Percentiles rank a stretch among this genome's conserved stretches.
Evolutionary conservation across 148 eudicot species (phyloP).

Genomic region (Rhododendron williamsianum): DNA sequence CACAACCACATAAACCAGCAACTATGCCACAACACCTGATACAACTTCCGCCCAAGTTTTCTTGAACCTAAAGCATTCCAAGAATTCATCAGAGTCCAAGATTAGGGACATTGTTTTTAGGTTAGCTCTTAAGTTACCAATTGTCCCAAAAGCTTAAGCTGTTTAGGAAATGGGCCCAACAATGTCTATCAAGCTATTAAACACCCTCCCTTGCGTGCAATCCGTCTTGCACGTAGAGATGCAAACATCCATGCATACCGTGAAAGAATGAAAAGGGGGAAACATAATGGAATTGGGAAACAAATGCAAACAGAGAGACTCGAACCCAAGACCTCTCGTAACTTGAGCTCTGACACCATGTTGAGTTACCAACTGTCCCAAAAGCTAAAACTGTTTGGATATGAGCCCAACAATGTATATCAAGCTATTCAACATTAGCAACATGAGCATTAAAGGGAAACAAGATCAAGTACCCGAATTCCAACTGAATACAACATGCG

Average conservation of each 20-base stretch:
- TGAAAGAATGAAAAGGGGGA: not conserved
- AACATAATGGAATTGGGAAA: not conserved
- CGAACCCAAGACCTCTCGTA: not conserved
- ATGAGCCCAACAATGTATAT: not conserved
- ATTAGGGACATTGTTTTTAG: not conserved
- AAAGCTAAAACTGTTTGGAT: not conserved
- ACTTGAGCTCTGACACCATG: not conserved
- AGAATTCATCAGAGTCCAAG: not conserved
- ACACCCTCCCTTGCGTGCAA: not conserved
- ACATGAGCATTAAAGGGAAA: slow-evolving; percentile 1
- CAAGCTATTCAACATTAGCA: not conserved
- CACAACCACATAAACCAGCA: not conserved
- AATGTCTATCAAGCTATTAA: not conserved
- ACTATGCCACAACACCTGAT: not conserved
- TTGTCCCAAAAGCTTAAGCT: not conserved
- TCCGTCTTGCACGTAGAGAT: not conserved
- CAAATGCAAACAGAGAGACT: not conserved
- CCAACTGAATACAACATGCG: slow-evolving; percentile 83
- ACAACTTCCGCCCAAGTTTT: not conserved
- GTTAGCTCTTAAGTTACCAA: not conserved
- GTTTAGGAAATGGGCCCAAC: not conserved
- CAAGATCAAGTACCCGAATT: slow-evolving; percentile 56
- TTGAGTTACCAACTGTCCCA: not conserved
- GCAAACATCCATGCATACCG: not conserved
- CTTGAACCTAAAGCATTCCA: not conserved